Conservation (phyloP, 164 flowering plant genomes). For the Kingdonia uniflora region DNA sequence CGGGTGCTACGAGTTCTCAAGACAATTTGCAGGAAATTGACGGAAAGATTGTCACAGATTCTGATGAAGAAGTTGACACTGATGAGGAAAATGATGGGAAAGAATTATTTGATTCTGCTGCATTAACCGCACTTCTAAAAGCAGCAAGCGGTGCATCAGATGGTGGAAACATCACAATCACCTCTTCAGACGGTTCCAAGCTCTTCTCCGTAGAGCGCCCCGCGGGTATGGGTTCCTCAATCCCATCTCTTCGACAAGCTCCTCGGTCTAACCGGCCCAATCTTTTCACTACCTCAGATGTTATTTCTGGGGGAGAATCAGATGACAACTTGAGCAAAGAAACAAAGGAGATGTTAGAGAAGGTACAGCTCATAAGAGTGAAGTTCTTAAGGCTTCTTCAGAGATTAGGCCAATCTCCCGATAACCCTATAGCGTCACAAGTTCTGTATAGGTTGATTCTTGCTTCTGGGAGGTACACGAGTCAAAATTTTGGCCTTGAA, state of each 20-base stretch:
- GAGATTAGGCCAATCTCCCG: slow-evolving; percentile 67
- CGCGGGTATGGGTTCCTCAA: slow-evolving; percentile 81
- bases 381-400: slow-evolving; percentile 80
- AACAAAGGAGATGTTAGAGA: slow-evolving; percentile 66
- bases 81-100: slow-evolving; percentile 75
- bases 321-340: slow-evolving; percentile 60
- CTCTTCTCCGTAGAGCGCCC: slow-evolving; percentile 89
- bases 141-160: slow-evolving; percentile 65
- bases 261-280: slow-evolving; percentile 40
- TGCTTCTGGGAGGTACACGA: slow-evolving; percentile 52
- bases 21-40: slow-evolving; percentile 43
- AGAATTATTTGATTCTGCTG: slow-evolving; percentile 80
- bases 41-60: slow-evolving; percentile 77
- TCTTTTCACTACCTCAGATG: slow-evolving; percentile 29
- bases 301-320: slow-evolving; percentile 24
- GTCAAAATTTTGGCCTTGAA: slow-evolving; percentile 50
- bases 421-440: slow-evolving; percentile 71
- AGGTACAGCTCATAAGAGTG: slow-evolving; percentile 62
- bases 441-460: slow-evolving; percentile 74
- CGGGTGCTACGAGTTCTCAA: slow-evolving; percentile 30
- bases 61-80: slow-evolving; percentile 83
- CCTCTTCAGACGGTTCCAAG: slow-evolving; percentile 67
- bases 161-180: slow-evolving; percentile 40
- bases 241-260: slow-evolving; percentile 47
- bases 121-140: slow-evolving; percentile 85